Percentiles rank a stretch among this genome's conserved stretches.
Conservation (phyloP, 1,284 basidiomycete genomes). For the Serendipita sp. region DNA sequence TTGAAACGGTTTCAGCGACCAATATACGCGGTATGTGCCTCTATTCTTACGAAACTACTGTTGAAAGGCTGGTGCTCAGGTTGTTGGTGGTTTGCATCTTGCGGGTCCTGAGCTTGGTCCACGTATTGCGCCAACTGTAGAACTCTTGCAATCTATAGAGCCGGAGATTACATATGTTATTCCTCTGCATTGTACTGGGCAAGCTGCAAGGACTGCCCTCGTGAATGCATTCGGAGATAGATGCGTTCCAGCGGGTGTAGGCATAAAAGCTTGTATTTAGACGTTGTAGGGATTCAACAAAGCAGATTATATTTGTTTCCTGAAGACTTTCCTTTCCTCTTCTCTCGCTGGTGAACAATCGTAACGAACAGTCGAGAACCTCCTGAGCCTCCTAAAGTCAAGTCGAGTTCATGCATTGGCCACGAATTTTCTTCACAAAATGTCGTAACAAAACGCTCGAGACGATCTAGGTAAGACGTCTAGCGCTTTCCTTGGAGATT, state of each 20-base stretch:
- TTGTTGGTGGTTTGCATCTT: slow-evolving; percentile 69
- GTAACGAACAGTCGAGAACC: too few relatives aligned
- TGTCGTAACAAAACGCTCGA: neutral
- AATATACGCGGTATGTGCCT: slow-evolving; percentile 47
- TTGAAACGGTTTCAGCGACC: slow-evolving; percentile 46
- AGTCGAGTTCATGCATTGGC: neutral
- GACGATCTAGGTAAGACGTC: neutral
- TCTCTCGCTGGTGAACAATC: too few relatives aligned
- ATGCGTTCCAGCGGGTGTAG: slow-evolving; percentile 62
- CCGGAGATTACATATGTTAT: slow-evolving; percentile 57
- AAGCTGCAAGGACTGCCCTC: slow-evolving; percentile 53
- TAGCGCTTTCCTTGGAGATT: neutral
- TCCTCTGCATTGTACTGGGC: slow-evolving; percentile 75
- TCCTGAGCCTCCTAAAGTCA: neutral
- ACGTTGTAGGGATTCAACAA: neutral
- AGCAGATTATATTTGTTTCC: neutral
- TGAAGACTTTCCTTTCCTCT: neutral
- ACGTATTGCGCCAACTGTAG: slow-evolving; percentile 53
- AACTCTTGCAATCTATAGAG: slow-evolving; percentile 44
- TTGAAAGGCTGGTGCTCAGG: slow-evolving; percentile 23
- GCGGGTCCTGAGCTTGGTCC: slow-evolving; percentile 46
- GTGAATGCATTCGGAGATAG: slow-evolving; percentile 53
- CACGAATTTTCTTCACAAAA: too few relatives aligned
- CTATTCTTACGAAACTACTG: neutral
- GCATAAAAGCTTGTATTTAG: slow-evolving; percentile 42